phyloP scores from a whole-genome alignment of 208 protist genomes.

The Acanthamoeba healyi region DNA sequence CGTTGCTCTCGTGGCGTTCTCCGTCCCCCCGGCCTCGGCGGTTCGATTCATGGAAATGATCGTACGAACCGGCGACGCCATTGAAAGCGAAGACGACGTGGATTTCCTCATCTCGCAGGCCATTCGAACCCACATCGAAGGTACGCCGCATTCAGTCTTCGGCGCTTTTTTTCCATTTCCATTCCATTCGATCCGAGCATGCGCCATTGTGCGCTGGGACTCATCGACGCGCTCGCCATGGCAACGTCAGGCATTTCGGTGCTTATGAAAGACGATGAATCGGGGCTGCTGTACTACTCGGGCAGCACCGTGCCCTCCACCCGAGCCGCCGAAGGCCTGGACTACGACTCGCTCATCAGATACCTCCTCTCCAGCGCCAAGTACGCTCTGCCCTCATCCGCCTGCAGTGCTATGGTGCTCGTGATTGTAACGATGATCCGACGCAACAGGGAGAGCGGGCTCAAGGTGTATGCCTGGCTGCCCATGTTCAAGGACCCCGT shows the following conservation, averaged over 20 bases:
- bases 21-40: background rate
- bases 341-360: slow-evolving; percentile 7
- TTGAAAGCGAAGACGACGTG: background rate
- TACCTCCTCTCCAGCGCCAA: background rate
- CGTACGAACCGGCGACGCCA: slow-evolving; percentile 38
- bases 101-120: background rate
- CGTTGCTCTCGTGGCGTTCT: background rate
- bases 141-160: background rate
- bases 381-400: background rate
- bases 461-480: slow-evolving; percentile 46
- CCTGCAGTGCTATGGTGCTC: background rate
- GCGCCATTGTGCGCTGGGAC: too few species aligned
- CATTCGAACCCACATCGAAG: slow-evolving; percentile 2
- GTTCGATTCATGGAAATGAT: slow-evolving; percentile 32
- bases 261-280: slow-evolving; percentile 20
- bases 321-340: background rate
- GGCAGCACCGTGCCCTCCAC: slow-evolving; percentile 24
- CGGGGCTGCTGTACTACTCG: slow-evolving; percentile 1
- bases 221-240: too few species aligned
- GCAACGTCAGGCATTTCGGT: slow-evolving; percentile 7
- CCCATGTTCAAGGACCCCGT: slow-evolving; percentile 56
- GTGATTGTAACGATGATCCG: background rate
- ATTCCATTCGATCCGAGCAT: background rate
- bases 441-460: background rate
- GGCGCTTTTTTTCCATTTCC: background rate